Evolutionary conservation across 306 rosid species (phyloP), one percentile per base, ranked within the genome.

Genomic region (Nissolia schottii): DNA sequence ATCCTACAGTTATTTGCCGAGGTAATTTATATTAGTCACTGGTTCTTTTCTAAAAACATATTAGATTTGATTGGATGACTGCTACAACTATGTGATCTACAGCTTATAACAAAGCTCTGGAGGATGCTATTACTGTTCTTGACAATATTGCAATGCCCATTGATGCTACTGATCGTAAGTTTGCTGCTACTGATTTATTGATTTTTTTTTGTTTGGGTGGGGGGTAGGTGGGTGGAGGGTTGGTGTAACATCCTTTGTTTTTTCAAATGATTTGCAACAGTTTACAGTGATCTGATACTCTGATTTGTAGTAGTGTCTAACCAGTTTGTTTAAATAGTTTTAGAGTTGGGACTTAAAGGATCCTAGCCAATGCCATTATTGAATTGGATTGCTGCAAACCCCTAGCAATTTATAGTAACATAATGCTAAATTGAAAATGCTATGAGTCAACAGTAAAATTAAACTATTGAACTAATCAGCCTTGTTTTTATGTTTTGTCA

Each of bases 1-100:
- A 95, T 61, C 99, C 99, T 48, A 86, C 99, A 3, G 99, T 95
- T 68, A 95, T 95, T 54, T 91, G 99, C 85, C 91, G 99, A 66
- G 99, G 99, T 92, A 86, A 70, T 66, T 37, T 51, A n/a, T 75
- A 5, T 14, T 55, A 37, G 22, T 48, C 1, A 24, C 15, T 32
- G 37, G 8, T 77, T 46, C 63, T 79, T 49, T 53, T 5, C 58
- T 63, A 31, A 8, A 73, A 69, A 20, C 10, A 46, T 69, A 12
- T 76, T 2, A 34, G 12, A 50, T 77, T 40, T 4, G 57, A 50
- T 43, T 9, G 58, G 25, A 35, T 70, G 57, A 40, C 19, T 73
- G 70, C 24, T 32, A 43, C 3, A 41, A 62, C 72, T 53, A 20
- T 67, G 53, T 82, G 24, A 66, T 73, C 19, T 75, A 66, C 87